Conservation (phyloP, 768 basidiomycete genomes). For the Tylopilus plumbeoviolaceoides region DNA sequence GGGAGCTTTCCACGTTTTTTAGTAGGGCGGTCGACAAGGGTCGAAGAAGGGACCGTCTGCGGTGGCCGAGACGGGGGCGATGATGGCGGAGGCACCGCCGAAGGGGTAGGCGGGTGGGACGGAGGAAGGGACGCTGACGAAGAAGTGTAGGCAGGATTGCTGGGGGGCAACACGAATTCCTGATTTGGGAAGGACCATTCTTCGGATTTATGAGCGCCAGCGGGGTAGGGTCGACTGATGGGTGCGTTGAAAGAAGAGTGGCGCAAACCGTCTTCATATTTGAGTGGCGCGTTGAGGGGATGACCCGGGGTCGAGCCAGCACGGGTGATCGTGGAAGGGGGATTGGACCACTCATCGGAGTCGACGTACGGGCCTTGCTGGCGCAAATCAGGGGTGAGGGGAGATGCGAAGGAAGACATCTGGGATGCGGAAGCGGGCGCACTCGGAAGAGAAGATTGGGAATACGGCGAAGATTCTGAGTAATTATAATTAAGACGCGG, state of each 20-base stretch:
- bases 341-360: constrained; percentile 51
- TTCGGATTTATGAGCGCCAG: constrained; percentile 53
- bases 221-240: constrained; percentile 46
- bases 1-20: constrained; percentile 86
- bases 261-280: constrained; percentile 69
- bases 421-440: constrained; percentile 50
- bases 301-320: constrained; percentile 66
- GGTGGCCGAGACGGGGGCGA: constrained; percentile 49
- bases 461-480: constrained; percentile 43
- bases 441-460: constrained; percentile 47
- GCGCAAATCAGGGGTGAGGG: constrained; percentile 45
- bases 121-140: constrained; percentile 40
- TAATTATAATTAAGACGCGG: constrained; percentile 39
- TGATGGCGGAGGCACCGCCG: constrained; percentile 38
- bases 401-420: constrained; percentile 47
- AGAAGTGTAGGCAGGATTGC: constrained; percentile 24
- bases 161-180: constrained; percentile 48
- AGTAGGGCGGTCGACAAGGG: constrained; percentile 70
- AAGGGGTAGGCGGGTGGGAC: constrained; percentile 31
- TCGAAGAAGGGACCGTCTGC: constrained; percentile 46
- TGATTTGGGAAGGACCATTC: constrained; percentile 67
- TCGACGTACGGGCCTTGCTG: constrained; percentile 41
- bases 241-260: constrained; percentile 63
- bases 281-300: constrained; percentile 45
- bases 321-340: constrained; percentile 57